These are phyloP conservation scores for Picocystis sp. DNA, from an alignment of 163 green algal species.

Conservation along the genomic window DNA sequence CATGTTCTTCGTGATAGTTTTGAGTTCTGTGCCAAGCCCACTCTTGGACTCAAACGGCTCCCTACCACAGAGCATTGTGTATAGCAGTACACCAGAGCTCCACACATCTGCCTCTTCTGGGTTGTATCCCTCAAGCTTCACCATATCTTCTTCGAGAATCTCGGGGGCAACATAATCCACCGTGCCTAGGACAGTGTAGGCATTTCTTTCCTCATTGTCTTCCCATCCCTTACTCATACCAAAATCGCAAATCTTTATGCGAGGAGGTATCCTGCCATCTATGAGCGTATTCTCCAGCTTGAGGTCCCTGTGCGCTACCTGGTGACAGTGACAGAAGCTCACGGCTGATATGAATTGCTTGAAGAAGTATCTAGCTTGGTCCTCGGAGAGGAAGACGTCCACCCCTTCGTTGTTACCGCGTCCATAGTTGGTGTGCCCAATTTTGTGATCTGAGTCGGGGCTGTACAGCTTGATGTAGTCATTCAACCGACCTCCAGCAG, in stretches of 20 bases:
- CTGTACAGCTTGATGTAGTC: constrained; percentile 37
- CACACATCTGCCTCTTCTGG: constrained; percentile 56
- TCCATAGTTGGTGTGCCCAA: no score
- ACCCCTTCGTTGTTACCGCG: constrained; percentile 10
- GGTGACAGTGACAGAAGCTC: constrained; percentile 12
- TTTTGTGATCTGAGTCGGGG: no score
- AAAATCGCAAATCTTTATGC: constrained; percentile 11
- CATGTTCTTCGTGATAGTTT: neutral
- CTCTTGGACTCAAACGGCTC: constrained; percentile 66
- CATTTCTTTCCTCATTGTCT: constrained; percentile 44
- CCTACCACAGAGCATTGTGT: constrained; percentile 79
- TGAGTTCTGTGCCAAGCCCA: constrained; percentile 1
- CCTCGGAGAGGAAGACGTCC: constrained; percentile 34
- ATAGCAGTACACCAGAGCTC: constrained; percentile 68
- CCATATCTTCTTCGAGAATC: constrained; percentile 3
- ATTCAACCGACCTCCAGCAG: constrained; percentile 20
- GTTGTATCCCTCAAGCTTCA: constrained; percentile 1
- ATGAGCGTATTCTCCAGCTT: constrained; percentile 10
- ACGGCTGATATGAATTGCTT: constrained; percentile 9
- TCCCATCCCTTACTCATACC: constrained; percentile 22
- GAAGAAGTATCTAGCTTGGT: constrained; percentile 6
- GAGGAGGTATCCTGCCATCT: constrained; percentile 20
- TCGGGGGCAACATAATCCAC: no score
- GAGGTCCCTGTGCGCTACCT: constrained; percentile 43
- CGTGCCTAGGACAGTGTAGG: constrained; percentile 37